Conservation (phyloP, 2,329 filamentous ascomycete genomes). For the Cercospora sp. region DNA sequence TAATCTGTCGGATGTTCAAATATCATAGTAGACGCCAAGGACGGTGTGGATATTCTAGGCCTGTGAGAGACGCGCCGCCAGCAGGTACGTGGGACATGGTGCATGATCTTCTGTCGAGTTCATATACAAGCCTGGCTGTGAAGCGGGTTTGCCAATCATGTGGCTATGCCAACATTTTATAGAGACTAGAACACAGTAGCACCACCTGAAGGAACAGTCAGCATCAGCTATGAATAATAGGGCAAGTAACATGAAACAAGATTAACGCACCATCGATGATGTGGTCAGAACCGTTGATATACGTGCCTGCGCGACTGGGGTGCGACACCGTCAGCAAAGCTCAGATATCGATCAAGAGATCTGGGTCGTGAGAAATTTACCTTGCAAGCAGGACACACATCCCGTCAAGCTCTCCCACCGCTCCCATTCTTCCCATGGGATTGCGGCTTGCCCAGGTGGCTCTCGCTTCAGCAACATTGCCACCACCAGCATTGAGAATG, state of each 20-base stretch:
- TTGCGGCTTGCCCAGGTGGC: constrained; percentile 39
- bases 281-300: constrained; percentile 43
- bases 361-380: neutral
- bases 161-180: neutral
- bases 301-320: constrained; percentile 39
- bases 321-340: neutral
- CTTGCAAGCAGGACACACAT: constrained; percentile 39
- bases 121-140: neutral
- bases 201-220: constrained; percentile 25
- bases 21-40: no score
- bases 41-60: no score
- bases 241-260: neutral
- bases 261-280: constrained; percentile 36
- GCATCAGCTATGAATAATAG: neutral
- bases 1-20: constrained; percentile 19
- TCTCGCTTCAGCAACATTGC: constrained; percentile 39
- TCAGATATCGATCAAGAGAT: neutral
- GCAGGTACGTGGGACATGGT: neutral
- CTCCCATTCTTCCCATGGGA: constrained; percentile 45
- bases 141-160: neutral
- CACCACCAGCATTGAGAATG: constrained; percentile 59
- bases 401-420: constrained; percentile 42
- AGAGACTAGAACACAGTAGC: constrained; percentile 32
- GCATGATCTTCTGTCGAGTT: neutral
- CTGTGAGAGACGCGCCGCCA: neutral